phyloP scores from a whole-genome alignment of 2,329 filamentous ascomycete genomes.

The Domatiomyces catenatus region DNA sequence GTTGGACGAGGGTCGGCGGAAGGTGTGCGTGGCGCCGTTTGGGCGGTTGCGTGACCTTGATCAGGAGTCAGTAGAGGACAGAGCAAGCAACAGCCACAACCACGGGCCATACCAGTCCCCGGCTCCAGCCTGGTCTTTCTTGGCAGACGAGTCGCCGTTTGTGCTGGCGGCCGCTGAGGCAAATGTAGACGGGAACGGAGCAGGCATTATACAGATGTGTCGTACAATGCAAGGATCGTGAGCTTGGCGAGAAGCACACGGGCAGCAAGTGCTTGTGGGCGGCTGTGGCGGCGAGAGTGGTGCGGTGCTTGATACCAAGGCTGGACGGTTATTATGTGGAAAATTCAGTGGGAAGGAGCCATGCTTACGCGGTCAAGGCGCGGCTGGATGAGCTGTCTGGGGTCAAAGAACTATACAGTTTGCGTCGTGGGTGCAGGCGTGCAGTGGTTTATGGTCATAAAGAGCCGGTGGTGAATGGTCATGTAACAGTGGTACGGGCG shows the following conservation, averaged over 20 bases:
- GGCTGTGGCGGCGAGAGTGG: neutral
- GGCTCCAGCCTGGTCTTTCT: constrained; percentile 43
- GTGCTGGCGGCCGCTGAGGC: constrained; percentile 69
- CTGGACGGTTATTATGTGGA: neutral
- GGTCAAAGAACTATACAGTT: neutral
- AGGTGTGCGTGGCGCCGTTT: constrained; percentile 53
- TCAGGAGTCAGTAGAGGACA: neutral
- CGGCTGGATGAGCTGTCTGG: neutral
- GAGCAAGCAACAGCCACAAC: neutral
- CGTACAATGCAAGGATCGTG: neutral
- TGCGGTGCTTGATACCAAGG: neutral
- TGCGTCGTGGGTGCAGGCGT: neutral
- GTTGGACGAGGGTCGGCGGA: constrained; percentile 47
- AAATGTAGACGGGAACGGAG: constrained; percentile 68
- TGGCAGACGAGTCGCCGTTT: constrained; percentile 42
- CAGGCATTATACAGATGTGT: constrained; percentile 40
- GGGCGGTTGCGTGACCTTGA: constrained; percentile 44
- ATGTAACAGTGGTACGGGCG: neutral
- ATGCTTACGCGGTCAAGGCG: neutral
- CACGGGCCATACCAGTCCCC: constrained; percentile 49
- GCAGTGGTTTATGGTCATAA: neutral
- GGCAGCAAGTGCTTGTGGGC: too few species aligned
- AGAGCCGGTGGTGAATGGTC: too few species aligned
- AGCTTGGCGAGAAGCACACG: neutral
- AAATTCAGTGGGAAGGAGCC: neutral